These are phyloP conservation scores for Aulographum hederae DNA, from an alignment of 2,329 filamentous ascomycete species.

Conservation along the genomic window DNA sequence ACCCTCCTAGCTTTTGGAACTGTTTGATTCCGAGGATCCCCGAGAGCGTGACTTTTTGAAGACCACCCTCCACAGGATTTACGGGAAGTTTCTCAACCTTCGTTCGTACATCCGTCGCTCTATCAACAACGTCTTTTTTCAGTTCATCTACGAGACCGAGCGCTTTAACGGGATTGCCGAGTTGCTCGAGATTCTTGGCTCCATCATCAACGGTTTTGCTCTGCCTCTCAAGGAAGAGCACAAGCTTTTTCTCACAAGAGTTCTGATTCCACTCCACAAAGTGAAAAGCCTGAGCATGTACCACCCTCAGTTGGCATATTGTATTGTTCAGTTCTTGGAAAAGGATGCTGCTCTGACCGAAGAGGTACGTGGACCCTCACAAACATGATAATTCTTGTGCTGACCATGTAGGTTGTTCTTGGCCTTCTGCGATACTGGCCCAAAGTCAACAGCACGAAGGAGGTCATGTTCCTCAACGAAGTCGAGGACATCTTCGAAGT, in stretches of 20 bases:
- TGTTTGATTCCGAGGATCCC: slow-evolving; percentile 96
- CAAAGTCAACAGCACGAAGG: slow-evolving; percentile 98
- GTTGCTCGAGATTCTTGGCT: slow-evolving; percentile 86
- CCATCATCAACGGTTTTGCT: slow-evolving; percentile 98
- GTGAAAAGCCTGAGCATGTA: slow-evolving; percentile 99
- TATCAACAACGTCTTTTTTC: slow-evolving; percentile 99
- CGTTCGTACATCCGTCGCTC: slow-evolving; percentile 93
- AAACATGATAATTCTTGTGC: background rate
- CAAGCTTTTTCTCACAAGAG: slow-evolving; percentile 89
- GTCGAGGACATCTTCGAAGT: slow-evolving; percentile 99
- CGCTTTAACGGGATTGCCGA: slow-evolving; percentile 97
- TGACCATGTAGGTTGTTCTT: slow-evolving; percentile 56
- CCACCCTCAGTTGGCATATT: slow-evolving; percentile 93
- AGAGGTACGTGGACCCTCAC: slow-evolving; percentile 46
- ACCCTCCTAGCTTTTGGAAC: slow-evolving; percentile 54
- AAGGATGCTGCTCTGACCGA: slow-evolving; percentile 95
- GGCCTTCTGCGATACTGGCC: slow-evolving; percentile 94
- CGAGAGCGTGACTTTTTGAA: slow-evolving; percentile 94
- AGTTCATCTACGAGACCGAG: slow-evolving; percentile 97
- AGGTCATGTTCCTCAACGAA: slow-evolving; percentile 99
- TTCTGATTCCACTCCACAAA: slow-evolving; percentile 87
- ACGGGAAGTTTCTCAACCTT: slow-evolving; percentile 96
- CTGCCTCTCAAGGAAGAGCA: slow-evolving; percentile 95
- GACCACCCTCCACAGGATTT: slow-evolving; percentile 93
- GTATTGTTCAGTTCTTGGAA: slow-evolving; percentile 95